Conservation (phyloP, 306 rosid species). For the Quercus alba region DNA sequence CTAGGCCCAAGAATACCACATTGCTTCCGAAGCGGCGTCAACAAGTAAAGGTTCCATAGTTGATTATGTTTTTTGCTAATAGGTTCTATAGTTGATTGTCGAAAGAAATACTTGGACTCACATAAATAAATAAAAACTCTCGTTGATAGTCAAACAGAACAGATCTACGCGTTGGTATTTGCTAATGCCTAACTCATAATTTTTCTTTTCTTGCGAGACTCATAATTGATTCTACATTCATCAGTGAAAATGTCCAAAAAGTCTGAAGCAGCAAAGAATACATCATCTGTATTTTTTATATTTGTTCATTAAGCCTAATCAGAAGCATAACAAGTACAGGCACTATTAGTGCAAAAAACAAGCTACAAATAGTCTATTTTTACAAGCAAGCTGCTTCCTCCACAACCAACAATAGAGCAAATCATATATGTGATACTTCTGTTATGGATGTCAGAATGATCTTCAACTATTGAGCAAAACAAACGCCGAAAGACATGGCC, state of each 20-base stretch:
- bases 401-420: constrained; percentile 33
- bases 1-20: too few relatives aligned
- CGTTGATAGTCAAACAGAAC: not conserved
- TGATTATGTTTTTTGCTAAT: too few relatives aligned
- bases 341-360: constrained; percentile 12
- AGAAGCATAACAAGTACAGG: constrained; percentile 17
- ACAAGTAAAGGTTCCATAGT: too few relatives aligned
- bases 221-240: not conserved
- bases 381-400: constrained; percentile 17
- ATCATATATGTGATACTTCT: constrained; percentile 16
- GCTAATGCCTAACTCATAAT: not conserved
- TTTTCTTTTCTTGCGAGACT: too few relatives aligned
- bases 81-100: too few relatives aligned
- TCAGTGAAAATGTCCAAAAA: not conserved
- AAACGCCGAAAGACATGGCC: constrained; percentile 1
- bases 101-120: too few relatives aligned
- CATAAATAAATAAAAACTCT: too few relatives aligned
- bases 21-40: too few relatives aligned
- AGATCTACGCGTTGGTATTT: not conserved
- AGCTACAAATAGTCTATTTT: constrained; percentile 14
- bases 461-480: constrained; percentile 14
- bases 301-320: constrained; percentile 28
- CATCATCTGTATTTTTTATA: constrained; percentile 18
- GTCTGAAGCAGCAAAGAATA: not conserved
- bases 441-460: not conserved